Conservation (phyloP, 108 stramenopile genomes). For the Asterionellopsis glacialis region DNA sequence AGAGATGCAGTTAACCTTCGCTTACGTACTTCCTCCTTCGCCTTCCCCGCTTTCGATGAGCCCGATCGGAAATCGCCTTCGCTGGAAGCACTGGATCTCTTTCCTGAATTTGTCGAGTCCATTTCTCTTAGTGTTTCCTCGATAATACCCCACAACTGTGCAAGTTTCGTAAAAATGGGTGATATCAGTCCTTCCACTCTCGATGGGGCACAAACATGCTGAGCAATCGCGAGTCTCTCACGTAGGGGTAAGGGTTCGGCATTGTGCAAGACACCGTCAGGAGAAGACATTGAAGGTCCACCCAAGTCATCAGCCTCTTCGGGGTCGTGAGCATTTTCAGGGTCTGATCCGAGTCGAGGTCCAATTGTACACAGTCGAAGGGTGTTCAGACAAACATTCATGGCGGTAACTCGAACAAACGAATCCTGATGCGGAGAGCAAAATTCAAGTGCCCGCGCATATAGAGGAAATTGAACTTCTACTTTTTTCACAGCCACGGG, state of each 20-base stretch:
- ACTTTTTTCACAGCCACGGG: constrained; percentile 19
- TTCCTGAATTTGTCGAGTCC: constrained; percentile 22
- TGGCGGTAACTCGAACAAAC: constrained; percentile 81
- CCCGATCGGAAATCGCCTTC: not conserved
- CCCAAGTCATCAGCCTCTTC: constrained; percentile 6
- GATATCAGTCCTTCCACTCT: constrained; percentile 70
- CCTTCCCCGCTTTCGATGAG: constrained; percentile 32
- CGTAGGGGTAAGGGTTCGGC: constrained; percentile 61
- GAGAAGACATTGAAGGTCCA: constrained; percentile 29
- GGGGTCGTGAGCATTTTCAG: constrained; percentile 14
- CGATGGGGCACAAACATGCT: constrained; percentile 69
- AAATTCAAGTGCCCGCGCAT: constrained; percentile 81
- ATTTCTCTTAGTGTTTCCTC: constrained; percentile 69
- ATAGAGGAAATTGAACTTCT: constrained; percentile 74
- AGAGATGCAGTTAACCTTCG: constrained; percentile 30
- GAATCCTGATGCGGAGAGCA: constrained; percentile 78
- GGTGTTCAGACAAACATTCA: constrained; percentile 88
- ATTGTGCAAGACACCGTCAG: constrained; percentile 61
- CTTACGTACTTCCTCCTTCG: constrained; percentile 26
- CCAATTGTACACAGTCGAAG: constrained; percentile 63
- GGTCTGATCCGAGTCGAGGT: constrained; percentile 3
- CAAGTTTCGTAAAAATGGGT: constrained; percentile 68
- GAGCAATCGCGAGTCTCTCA: constrained; percentile 78
- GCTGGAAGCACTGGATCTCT: not conserved
- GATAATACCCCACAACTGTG: constrained; percentile 68